Evolutionary conservation across 208 protist genomes (phyloP), one percentile per base, ranked within the genome.

Genomic region (Leishmania gerbilli): DNA sequence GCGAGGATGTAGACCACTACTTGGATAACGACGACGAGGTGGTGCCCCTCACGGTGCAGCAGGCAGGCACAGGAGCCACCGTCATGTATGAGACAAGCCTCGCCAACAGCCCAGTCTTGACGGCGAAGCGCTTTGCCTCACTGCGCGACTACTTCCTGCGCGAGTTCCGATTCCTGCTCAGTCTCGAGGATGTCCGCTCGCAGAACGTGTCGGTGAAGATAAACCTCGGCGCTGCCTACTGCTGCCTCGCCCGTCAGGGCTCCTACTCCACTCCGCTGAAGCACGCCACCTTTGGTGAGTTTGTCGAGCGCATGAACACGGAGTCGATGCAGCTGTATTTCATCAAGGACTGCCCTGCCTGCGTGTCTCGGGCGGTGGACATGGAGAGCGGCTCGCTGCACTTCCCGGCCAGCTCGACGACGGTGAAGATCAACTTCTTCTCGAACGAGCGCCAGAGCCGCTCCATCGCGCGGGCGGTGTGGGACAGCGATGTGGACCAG

Each of bases 281-380:
- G 76, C 90, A 97, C 79, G 92, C 91, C 40, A 92, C 91, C 17
- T 95, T 97, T 76, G 87, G 87, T 62, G 87, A 95, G 84, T 95
- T 97, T 77, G 92, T 97, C 13, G 90, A 94, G 79, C 91, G 91
- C 60, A 96, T 95, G 90, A 94, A 94, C 84, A 89, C 95, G 37
- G 91, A 97, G 85, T 93, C 88, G 60, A 92, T 97, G 91, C 92
- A 97, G 86, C 74, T 97, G 65, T 97, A 96, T 79, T 97, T 97
- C 74, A 87, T 97, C 51, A 89, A 88, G 40, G 94, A 97, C 81
- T 93, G 91, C 60, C 94, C 94, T 21, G 83, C 83, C 21, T 95
- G 91, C 82, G 91, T 97, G 64, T 95, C 92, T 42, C 92, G 92
- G 49, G 94, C 92, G 3, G 92, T 97, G 64, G 90, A 96, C 76